Evolutionary conservation across 2,329 filamentous ascomycete genomes (phyloP), one percentile per base, ranked within the genome.

Genomic region (Fonsecaea monophora): DNA sequence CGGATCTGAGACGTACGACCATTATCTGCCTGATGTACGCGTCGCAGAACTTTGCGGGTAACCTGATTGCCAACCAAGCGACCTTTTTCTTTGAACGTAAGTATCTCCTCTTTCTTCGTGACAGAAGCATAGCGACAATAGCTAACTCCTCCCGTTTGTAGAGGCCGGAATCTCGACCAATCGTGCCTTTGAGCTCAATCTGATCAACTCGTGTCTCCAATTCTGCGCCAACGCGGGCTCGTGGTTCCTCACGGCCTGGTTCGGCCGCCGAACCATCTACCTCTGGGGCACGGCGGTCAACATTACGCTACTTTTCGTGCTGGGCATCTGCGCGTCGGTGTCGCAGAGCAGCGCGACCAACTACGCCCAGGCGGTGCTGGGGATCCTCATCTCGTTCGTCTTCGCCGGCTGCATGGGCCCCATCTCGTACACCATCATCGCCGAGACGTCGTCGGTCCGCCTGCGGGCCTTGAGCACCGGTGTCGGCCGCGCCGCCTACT

Each of bases 381-480:
- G 87, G 68, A 79, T 90, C 60, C 87, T 90, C 71, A 81, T 90
- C 73, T 90, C 88, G 32, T 85, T 90, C 64, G 77, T 89, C 34
- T 91, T 89, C 79, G 85, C 83, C 45, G 76, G 88, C 13, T 86
- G 85, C 70, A 86, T 86, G 32, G 88, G 86, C 1, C 88, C 88
- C 50, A 85, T 85, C 50, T 89, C 87, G 9, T 90, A 85, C 83
- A 85, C 87, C 77, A 87, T 90, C 71, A 90, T 90, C 54, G 87
- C 85, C 70, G 88, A 90, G 77, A 90, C 88, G 1, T 89, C 88
- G 0, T 79, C 88, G 59, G 83, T 90, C 62, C 87, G 88, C 68
- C 87, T 90, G 34, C 77, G 88, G 54, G 85, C 88, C 54, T 78
- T 90, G n/a, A 90, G 85, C 2, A 90, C 87, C 30, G 88, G 87